Evolutionary conservation across 192 early-diverging fungal species (phyloP).

Genomic region (Umbelopsis ramanniana): DNA sequence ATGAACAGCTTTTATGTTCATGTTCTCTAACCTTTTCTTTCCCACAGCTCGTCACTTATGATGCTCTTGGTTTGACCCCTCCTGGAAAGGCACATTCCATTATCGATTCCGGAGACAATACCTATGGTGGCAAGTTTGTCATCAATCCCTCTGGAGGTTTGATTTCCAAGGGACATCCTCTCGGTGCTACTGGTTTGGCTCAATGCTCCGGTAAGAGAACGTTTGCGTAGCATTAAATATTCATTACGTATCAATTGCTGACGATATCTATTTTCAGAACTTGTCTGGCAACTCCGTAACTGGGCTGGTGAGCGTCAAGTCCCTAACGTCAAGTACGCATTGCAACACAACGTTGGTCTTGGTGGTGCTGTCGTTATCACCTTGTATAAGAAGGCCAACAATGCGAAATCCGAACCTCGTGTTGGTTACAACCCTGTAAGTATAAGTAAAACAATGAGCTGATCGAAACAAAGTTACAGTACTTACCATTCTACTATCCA

Average conservation of each 20-base stretch:
- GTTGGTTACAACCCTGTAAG: constrained; percentile 57
- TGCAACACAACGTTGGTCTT: constrained; percentile 78
- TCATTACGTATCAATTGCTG: background rate
- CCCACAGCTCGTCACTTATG: constrained; percentile 60
- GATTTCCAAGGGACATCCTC: constrained; percentile 78
- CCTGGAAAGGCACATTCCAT: constrained; percentile 68
- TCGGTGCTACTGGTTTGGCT: constrained; percentile 78
- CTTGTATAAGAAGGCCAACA: constrained; percentile 61
- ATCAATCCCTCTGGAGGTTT: constrained; percentile 77
- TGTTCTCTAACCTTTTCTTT: background rate
- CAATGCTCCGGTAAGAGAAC: constrained; percentile 61
- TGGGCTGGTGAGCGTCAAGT: constrained; percentile 74
- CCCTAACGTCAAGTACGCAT: constrained; percentile 61
- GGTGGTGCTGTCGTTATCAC: constrained; percentile 75
- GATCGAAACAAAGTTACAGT: constrained; percentile 29
- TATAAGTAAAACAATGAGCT: constrained; percentile 33
- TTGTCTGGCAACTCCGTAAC: constrained; percentile 63
- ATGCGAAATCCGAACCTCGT: constrained; percentile 42
- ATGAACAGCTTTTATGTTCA: background rate
- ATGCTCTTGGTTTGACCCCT: constrained; percentile 68
- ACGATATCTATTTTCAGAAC: constrained; percentile 25
- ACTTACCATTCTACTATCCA: constrained; percentile 23
- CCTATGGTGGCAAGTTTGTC: constrained; percentile 67
- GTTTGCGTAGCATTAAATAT: background rate
- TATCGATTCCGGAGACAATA: constrained; percentile 57